Conservation (phyloP, 2,329 filamentous ascomycete species). For the Alternaria arborescens region DNA sequence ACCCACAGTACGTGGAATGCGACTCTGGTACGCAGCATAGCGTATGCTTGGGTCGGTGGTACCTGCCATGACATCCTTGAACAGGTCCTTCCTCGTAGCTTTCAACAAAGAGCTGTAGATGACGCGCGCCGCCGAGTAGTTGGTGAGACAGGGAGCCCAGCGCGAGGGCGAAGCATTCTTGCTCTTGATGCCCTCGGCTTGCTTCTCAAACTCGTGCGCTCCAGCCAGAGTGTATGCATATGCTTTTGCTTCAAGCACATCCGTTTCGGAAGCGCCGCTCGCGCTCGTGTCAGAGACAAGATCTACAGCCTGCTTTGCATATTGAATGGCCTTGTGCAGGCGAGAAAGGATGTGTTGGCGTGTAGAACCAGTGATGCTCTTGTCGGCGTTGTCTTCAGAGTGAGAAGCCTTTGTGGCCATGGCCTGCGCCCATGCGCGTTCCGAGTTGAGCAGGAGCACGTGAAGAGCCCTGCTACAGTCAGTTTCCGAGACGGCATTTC, state of each 20-base stretch:
- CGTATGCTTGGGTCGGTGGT: conserved; percentile 93
- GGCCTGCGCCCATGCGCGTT: conserved; percentile 93
- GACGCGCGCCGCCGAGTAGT: conserved; percentile 78
- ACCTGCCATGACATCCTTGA: conserved; percentile 83
- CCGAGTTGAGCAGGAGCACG: conserved; percentile 83
- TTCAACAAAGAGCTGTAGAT: conserved; percentile 81
- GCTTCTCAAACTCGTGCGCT: conserved; percentile 84
- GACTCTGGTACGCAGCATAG: conserved; percentile 91
- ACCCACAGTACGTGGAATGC: conserved; percentile 84
- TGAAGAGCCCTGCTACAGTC: conserved; percentile 36
- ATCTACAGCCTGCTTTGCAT: conserved; percentile 72
- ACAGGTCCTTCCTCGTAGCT: conserved; percentile 75
- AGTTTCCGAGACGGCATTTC: not conserved
- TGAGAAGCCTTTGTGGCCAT: conserved; percentile 92
- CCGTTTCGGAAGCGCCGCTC: conserved; percentile 72
- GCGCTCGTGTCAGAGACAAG: conserved; percentile 69
- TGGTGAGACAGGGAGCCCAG: conserved; percentile 80
- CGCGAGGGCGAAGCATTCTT: conserved; percentile 55
- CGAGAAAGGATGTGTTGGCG: conserved; percentile 90
- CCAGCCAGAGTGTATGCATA: conserved; percentile 82
- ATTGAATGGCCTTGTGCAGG: conserved; percentile 78
- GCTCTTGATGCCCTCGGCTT: conserved; percentile 58
- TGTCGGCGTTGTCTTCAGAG: conserved; percentile 74
- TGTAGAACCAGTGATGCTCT: conserved; percentile 79
- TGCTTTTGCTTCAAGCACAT: conserved; percentile 84